A percentile compares a stretch with the other conserved stretches of the same genome.
These are phyloP conservation scores for Ophryocystis elektroscirrha DNA, from an alignment of 169 alveolate genomes.

Conservation along the genomic window DNA sequence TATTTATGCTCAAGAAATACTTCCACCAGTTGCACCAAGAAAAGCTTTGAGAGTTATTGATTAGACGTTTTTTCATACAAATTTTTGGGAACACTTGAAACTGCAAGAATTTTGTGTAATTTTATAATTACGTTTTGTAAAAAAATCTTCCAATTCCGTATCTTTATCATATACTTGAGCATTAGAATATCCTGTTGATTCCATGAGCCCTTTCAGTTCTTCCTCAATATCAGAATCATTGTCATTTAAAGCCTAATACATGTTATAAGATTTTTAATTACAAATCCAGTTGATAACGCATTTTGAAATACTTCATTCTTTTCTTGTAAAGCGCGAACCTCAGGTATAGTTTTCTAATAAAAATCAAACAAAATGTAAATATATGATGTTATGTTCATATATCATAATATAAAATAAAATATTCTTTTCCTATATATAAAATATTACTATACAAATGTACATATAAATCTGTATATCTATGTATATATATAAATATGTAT, in stretches of 20 bases:
- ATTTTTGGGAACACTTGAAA: conserved; percentile 8
- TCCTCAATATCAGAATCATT: conserved; percentile 6
- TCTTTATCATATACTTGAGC: conserved; percentile 81
- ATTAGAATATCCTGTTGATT: conserved; percentile 39
- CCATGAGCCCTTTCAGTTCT: conserved; percentile 37
- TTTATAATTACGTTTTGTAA: conserved; percentile 54
- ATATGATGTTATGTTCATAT: not conserved
- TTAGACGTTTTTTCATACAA: conserved; percentile 7
- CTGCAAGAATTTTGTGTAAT: conserved; percentile 8
- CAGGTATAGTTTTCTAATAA: not conserved
- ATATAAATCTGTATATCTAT: no score
- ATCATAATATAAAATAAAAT: not conserved
- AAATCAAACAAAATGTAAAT: not conserved
- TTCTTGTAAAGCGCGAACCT: not conserved
- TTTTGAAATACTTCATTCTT: not conserved
- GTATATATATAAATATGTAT: no score
- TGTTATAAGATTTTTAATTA: not conserved
- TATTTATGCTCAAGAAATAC: no score
- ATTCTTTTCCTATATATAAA: not conserved
- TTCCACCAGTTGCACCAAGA: conserved; percentile 10
- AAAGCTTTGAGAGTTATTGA: conserved; percentile 11
- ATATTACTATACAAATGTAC: not conserved
- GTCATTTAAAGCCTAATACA: not conserved
- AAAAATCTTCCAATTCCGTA: conserved; percentile 85
- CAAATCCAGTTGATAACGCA: not conserved